Evolutionary conservation across 2,329 filamentous ascomycete species (phyloP).

Genomic region (Xylariales sp.): DNA sequence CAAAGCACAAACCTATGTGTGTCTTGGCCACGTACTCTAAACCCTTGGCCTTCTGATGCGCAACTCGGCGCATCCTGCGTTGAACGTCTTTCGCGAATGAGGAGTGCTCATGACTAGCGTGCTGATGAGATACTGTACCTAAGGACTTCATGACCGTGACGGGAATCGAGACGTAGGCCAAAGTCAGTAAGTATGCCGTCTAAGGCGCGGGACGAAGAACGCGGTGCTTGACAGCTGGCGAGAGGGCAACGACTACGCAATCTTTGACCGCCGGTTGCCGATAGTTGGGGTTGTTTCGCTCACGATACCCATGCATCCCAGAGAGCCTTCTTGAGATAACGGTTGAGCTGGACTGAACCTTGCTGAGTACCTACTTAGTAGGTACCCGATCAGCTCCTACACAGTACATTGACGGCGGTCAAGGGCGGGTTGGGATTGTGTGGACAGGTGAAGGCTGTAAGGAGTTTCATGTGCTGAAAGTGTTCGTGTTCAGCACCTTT

Average conservation of each 20-base stretch:
- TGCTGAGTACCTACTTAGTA: too few species aligned
- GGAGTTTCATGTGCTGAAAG: too few species aligned
- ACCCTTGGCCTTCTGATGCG: constrained; percentile 3
- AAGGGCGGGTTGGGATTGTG: too few species aligned
- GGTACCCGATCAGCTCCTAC: too few species aligned
- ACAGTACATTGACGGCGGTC: too few species aligned
- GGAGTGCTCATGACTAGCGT: background rate
- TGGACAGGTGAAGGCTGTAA: too few species aligned
- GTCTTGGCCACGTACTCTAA: constrained; percentile 1
- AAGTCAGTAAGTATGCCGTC: constrained; percentile 1
- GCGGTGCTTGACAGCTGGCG: background rate
- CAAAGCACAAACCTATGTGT: constrained; percentile 4
- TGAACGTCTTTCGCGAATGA: background rate
- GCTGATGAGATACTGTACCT: background rate
- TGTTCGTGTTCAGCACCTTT: too few species aligned
- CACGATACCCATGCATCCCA: background rate
- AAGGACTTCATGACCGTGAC: background rate
- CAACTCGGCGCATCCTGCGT: background rate
- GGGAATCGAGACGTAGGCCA: background rate
- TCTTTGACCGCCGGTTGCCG: constrained; percentile 2
- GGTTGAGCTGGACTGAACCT: too few species aligned
- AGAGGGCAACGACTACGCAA: background rate
- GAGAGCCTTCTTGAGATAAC: background rate
- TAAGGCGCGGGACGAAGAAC: background rate
- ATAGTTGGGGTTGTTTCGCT: background rate